Evolutionary conservation across 1,284 basidiomycete genomes (phyloP).

Genomic region (Microbotryum silenes-acaulis): DNA sequence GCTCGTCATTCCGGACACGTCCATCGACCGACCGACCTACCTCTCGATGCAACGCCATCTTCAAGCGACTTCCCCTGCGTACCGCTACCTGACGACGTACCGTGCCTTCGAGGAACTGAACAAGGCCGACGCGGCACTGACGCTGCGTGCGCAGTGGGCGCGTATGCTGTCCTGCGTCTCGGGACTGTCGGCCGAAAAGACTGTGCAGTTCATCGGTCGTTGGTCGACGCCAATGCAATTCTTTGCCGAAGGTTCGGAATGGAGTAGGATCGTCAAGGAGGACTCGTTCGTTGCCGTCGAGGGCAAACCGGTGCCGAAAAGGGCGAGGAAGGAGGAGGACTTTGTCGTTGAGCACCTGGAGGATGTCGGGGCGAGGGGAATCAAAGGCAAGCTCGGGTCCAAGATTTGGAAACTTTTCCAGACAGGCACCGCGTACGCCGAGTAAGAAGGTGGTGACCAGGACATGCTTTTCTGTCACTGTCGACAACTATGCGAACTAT

Average conservation of each 20-base stretch:
- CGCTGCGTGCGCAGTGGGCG: slow-evolving; percentile 46
- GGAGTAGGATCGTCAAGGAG: slow-evolving; percentile 8
- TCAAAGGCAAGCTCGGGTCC: slow-evolving; percentile 22
- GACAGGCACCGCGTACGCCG: not conserved
- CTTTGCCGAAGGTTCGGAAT: slow-evolving; percentile 10
- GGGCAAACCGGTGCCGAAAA: not conserved
- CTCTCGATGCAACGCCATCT: slow-evolving; percentile 41
- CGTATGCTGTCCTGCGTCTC: slow-evolving; percentile 49
- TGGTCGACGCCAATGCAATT: slow-evolving; percentile 45
- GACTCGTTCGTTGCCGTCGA: not conserved
- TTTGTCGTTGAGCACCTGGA: slow-evolving; percentile 18
- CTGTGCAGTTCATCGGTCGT: slow-evolving; percentile 43
- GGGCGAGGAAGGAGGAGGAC: slow-evolving; percentile 20
- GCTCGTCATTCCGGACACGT: slow-evolving; percentile 44
- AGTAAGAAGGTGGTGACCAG: no score
- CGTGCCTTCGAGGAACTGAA: slow-evolving; percentile 47
- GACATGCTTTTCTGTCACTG: no score
- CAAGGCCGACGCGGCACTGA: slow-evolving; percentile 45
- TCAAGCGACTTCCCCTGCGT: slow-evolving; percentile 36
- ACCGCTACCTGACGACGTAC: slow-evolving; percentile 45
- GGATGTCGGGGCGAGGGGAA: slow-evolving; percentile 12
- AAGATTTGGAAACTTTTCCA: slow-evolving; percentile 23
- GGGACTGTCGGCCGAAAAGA: slow-evolving; percentile 49
- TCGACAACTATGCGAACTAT: no score
- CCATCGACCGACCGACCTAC: slow-evolving; percentile 41